phyloP scores from a whole-genome alignment of 495 filamentous ascomycete genomes.

The Rostrohypoxylon terebratum region DNA sequence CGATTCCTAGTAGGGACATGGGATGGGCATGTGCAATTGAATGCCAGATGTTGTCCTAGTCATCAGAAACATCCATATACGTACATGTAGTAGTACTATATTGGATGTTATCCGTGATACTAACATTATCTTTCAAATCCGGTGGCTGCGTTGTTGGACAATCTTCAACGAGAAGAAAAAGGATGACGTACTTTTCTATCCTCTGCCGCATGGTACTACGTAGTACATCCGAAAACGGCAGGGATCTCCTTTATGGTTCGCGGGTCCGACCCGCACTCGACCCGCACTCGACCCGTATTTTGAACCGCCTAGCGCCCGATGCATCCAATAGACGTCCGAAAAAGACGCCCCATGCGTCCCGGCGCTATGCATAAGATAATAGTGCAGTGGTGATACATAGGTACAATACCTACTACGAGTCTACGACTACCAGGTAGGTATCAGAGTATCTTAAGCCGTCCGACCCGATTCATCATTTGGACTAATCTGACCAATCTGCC shows the following conservation, averaged over 20 bases:
- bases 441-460: slow-evolving; percentile 28
- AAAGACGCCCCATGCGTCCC: slow-evolving; percentile 24
- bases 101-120: not conserved
- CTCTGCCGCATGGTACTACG: not conserved
- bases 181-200: slow-evolving; percentile 37
- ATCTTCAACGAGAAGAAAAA: slow-evolving; percentile 26
- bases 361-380: slow-evolving; percentile 14
- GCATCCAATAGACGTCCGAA: slow-evolving; percentile 27
- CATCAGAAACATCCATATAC: not conserved
- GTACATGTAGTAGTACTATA: too few relatives aligned
- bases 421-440: too few relatives aligned
- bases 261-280: slow-evolving; percentile 25
- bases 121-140: not conserved
- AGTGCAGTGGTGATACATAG: not conserved
- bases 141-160: not conserved
- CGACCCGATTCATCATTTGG: slow-evolving; percentile 12
- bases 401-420: too few relatives aligned
- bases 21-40: too few relatives aligned
- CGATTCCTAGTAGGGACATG: too few relatives aligned
- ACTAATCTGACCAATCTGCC: too few relatives aligned
- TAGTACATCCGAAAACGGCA: slow-evolving; percentile 24
- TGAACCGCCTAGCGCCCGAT: slow-evolving; percentile 14
- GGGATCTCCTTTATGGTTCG: slow-evolving; percentile 14
- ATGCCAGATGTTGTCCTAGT: too few relatives aligned
- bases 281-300: slow-evolving; percentile 25